A percentile compares a stretch with the other conserved stretches of the same genome.
These are phyloP conservation scores for Coniferiporia weirii DNA, from an alignment of 1,284 basidiomycete genomes.

Conservation along the genomic window DNA sequence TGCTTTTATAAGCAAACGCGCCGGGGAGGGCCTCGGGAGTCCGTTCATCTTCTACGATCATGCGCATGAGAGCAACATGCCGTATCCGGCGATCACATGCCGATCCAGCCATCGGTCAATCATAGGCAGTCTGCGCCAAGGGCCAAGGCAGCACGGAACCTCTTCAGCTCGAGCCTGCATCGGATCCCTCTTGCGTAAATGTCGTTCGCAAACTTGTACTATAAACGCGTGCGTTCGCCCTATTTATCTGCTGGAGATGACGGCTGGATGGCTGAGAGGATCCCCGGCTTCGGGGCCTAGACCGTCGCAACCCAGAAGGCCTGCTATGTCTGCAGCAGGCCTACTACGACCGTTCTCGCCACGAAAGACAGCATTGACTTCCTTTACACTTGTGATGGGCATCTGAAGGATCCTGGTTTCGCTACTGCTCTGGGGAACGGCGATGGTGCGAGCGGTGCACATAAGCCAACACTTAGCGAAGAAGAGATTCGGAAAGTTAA, in stretches of 20 bases:
- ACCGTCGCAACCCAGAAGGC: constrained; percentile 61
- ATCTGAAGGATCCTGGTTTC: constrained; percentile 67
- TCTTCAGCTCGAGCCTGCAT: no score
- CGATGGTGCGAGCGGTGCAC: constrained; percentile 32
- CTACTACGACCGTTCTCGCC: constrained; percentile 68
- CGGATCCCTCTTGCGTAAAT: constrained; percentile 31
- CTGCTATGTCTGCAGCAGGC: constrained; percentile 70
- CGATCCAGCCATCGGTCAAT: neutral
- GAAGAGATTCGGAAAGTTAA: constrained; percentile 73
- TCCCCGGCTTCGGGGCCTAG: constrained; percentile 31
- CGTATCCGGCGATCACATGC: constrained; percentile 8
- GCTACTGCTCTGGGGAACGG: constrained; percentile 46
- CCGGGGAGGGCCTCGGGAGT: neutral
- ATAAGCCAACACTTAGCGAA: constrained; percentile 43
- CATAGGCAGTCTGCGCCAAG: neutral
- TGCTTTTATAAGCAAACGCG: no score
- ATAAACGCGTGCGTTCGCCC: constrained; percentile 61
- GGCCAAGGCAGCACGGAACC: no score
- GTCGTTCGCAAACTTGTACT: constrained; percentile 74
- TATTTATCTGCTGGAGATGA: constrained; percentile 14
- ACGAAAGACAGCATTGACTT: constrained; percentile 73
- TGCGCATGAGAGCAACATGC: neutral
- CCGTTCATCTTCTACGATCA: neutral
- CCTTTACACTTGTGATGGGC: constrained; percentile 63
- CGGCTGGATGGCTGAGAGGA: constrained; percentile 2